These are phyloP conservation scores for Primulina eburnea DNA, from an alignment of 257 asterid genomes.

Conservation along the genomic window DNA sequence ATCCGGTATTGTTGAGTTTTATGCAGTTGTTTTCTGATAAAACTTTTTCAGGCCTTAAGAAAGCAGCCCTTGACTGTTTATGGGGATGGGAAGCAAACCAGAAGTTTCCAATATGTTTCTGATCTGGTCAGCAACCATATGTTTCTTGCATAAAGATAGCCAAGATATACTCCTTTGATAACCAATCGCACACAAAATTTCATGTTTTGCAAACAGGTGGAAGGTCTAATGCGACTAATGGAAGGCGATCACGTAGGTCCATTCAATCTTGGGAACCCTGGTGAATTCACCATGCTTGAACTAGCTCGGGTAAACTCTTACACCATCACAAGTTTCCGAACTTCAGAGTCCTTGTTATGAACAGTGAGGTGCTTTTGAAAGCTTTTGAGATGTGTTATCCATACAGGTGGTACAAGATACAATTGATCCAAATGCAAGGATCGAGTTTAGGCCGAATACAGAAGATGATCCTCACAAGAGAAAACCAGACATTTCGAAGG, in stretches of 20 bases:
- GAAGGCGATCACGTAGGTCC: constrained; percentile 90
- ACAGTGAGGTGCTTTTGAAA: background rate
- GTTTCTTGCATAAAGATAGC: background rate
- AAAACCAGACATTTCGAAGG: constrained; percentile 83
- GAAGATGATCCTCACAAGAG: constrained; percentile 89
- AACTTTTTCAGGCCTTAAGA: constrained; percentile 61
- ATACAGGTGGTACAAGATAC: constrained; percentile 79
- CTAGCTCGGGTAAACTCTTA: constrained; percentile 61
- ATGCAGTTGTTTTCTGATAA: constrained; percentile 11
- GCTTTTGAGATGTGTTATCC: constrained; percentile 11
- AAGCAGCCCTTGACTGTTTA: constrained; percentile 80
- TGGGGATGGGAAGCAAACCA: constrained; percentile 95
- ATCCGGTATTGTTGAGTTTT: background rate
- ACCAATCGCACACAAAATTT: background rate
- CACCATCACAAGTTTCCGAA: background rate
- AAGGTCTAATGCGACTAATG: constrained; percentile 75
- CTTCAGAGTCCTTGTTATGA: background rate
- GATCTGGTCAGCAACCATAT: constrained; percentile 57
- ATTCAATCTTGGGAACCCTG: constrained; percentile 82
- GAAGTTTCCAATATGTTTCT: constrained; percentile 89
- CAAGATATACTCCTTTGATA: background rate
- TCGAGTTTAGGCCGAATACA: constrained; percentile 71
- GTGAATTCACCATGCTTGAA: constrained; percentile 92
- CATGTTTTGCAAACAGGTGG: constrained; percentile 42
- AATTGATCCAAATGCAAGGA: constrained; percentile 68